Percentiles rank a stretch among this genome's conserved stretches.
phyloP scores from a whole-genome alignment of 2,329 filamentous ascomycete species.

The Fusarium virguliforme region DNA sequence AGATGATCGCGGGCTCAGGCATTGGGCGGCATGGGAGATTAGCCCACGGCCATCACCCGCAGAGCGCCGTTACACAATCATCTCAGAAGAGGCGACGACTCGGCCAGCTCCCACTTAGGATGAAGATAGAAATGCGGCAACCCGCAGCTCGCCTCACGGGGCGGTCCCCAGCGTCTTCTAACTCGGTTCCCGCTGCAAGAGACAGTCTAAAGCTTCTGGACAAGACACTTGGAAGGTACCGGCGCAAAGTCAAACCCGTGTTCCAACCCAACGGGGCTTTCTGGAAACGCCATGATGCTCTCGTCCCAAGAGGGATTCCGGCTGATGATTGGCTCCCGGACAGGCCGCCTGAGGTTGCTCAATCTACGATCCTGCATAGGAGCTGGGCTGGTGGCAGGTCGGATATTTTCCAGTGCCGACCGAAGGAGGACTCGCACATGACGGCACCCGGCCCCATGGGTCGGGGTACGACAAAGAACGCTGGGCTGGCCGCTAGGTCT shows the following conservation, averaged over 20 bases:
- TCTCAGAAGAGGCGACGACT: conserved; percentile 19
- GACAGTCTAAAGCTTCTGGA: conserved; percentile 11
- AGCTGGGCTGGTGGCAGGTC: conserved; percentile 31
- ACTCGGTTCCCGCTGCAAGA: conserved; percentile 18
- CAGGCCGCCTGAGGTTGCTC: conserved; percentile 22
- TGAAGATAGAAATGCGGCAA: conserved; percentile 24
- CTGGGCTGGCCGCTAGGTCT: conserved; percentile 8
- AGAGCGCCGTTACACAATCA: conserved; percentile 32
- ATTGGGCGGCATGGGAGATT: conserved; percentile 26
- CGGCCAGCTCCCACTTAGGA: conserved; percentile 17
- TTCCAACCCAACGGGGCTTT: conserved; percentile 19
- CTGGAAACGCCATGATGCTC: conserved; percentile 6
- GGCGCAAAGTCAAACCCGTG: conserved; percentile 34
- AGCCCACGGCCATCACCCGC: conserved; percentile 21
- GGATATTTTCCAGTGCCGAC: conserved; percentile 41
- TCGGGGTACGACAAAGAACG: conserved; percentile 32
- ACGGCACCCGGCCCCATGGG: conserved; percentile 37
- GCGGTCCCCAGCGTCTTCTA: conserved; percentile 8
- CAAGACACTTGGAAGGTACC: conserved; percentile 14
- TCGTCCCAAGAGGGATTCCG: conserved; percentile 6
- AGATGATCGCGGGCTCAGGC: conserved; percentile 3
- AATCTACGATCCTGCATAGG: conserved; percentile 40
- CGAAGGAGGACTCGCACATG: conserved; percentile 28
- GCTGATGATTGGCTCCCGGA: conserved; percentile 16
- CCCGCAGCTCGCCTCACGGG: conserved; percentile 24